Evolutionary conservation across 371 early-diverging fungal genomes (phyloP).

Genomic region (Apophysomyces trapeziformis): DNA sequence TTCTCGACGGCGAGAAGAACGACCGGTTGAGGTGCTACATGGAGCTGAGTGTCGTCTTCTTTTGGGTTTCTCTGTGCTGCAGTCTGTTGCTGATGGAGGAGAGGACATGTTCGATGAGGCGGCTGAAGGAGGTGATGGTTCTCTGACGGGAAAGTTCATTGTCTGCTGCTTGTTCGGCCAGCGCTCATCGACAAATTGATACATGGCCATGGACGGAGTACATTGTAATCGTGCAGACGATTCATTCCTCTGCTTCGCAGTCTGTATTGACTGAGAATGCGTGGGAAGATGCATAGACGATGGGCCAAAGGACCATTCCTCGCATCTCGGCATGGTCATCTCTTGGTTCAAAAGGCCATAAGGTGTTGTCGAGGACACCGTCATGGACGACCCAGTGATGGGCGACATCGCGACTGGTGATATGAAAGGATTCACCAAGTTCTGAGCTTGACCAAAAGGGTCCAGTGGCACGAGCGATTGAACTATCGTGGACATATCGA

Average conservation of each 20-base stretch:
- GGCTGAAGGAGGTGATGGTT: slow-evolving; percentile 1
- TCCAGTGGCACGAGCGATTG: slow-evolving; percentile 7
- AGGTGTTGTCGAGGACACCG: neutral
- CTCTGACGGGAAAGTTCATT: neutral
- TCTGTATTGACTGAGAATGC: neutral
- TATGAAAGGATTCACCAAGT: slow-evolving; percentile 1
- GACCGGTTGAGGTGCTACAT: slow-evolving; percentile 2
- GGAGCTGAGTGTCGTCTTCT: slow-evolving; percentile 2
- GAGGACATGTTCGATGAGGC: neutral
- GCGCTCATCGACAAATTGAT: slow-evolving; percentile 2
- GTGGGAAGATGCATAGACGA: neutral
- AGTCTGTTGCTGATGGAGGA: neutral
- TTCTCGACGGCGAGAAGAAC: slow-evolving; percentile 28
- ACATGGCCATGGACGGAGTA: slow-evolving; percentile 5
- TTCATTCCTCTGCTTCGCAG: neutral
- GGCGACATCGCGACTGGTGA: neutral
- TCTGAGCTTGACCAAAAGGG: slow-evolving; percentile 5
- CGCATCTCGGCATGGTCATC: neutral
- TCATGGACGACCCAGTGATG: slow-evolving; percentile 3
- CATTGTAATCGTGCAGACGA: neutral
- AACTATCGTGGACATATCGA: slow-evolving; percentile 7
- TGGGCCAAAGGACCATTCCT: neutral
- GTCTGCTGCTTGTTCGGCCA: neutral
- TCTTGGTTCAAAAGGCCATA: slow-evolving; percentile 6
- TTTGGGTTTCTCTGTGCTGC: neutral